Base-by-base conservation (phyloP, 768 basidiomycete species). In the Boletus coccyginus region DNA sequence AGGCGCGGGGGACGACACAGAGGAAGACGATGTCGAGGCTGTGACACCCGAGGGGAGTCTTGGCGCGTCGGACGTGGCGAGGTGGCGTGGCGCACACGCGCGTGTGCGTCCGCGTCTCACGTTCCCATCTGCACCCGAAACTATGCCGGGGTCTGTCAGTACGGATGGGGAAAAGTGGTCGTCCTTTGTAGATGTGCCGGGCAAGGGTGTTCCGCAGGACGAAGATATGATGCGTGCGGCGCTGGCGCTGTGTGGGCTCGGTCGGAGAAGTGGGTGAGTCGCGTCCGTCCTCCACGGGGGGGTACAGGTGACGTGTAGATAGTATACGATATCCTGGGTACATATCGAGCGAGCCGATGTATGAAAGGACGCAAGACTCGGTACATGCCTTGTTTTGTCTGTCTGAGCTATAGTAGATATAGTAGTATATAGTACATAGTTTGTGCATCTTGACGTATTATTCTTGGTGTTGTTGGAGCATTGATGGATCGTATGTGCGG, bases 181-280 rank as follows among this genome's bases (percentile, higher is more conserved):
- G 19, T 8, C 35, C 31, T 31, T 46, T 31, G 39, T 17, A 12
- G 52, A 50, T 6, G 46, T 2, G 10, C 27, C 8, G 8, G 36
- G 39, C 27, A 65, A 70, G 56, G 57, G 57, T 24, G 55, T 8
- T 8, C 59, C 56, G 65, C 77, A 80, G 44, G 84, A 87, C 66
- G 82, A 86, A 35, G 86, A 86, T 53, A 81, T 83, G 71, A 85
- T 89, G 82, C 81, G 80, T 57, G 87, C 86, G 24, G 87, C 87
- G 29, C 72, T 87, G 40, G 83, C 82, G 42, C 70, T 89, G 19
- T 88, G 86, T 66, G 86, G 87, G 35, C 74, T 79, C 38, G 73
- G 77, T 39, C 67, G 71, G 44, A 51, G 59, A 55, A 52, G 57
- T 7, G 61, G 47, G 35, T 66, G 57, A 66, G 46, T 29, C 35